These are phyloP conservation scores for Prosopis cineraria DNA, from an alignment of 306 rosid genomes.

Conservation along the genomic window DNA sequence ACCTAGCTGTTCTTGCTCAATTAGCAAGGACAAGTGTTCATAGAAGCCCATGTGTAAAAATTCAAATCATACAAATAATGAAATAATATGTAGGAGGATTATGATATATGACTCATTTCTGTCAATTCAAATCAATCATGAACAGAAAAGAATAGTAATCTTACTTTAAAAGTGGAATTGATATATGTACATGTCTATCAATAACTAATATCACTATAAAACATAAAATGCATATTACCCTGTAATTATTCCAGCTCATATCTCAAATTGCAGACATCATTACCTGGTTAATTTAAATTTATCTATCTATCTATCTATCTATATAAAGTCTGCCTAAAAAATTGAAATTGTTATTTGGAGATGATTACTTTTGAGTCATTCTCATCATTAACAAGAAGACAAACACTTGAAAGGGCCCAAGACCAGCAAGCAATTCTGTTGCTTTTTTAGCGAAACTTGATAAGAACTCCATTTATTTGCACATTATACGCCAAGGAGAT, in stretches of 20 bases:
- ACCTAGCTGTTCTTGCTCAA: background rate
- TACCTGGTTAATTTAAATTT: background rate
- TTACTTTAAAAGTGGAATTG: background rate
- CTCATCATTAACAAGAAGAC: constrained; percentile 21
- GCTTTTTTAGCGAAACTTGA: background rate
- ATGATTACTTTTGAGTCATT: background rate
- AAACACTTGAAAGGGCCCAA: background rate
- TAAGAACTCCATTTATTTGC: background rate
- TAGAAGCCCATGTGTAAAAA: background rate
- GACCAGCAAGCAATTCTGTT: background rate
- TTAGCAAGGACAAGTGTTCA: background rate
- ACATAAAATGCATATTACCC: background rate
- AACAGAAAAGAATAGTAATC: background rate
- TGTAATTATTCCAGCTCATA: background rate
- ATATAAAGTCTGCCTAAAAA: too few relatives aligned
- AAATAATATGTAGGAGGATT: background rate
- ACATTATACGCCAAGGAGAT: background rate
- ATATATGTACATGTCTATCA: background rate
- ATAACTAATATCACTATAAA: background rate
- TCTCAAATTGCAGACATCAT: background rate
- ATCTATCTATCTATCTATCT: too few relatives aligned
- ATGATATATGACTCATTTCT: background rate
- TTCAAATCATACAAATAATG: background rate
- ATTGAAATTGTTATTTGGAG: background rate
- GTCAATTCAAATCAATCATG: background rate